A percentile compares a stretch with the other conserved stretches of the same genome.
These are phyloP conservation scores for Ceratocystis cubensis DNA, from an alignment of 2,329 filamentous ascomycete species.

Conservation along the genomic window DNA sequence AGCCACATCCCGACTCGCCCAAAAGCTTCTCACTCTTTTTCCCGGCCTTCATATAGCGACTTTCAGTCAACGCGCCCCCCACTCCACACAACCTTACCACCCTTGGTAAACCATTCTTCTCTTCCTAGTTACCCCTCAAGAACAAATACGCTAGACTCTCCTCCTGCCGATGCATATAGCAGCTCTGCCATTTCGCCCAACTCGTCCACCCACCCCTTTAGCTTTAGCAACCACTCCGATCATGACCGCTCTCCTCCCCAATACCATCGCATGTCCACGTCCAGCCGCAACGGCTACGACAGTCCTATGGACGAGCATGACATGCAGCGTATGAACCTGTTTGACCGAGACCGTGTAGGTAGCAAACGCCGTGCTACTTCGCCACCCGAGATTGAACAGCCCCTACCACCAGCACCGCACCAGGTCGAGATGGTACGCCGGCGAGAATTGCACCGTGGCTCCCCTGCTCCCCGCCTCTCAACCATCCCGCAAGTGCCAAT, in stretches of 20 bases:
- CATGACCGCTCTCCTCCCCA: slow-evolving; percentile 37
- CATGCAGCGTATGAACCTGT: slow-evolving; percentile 31
- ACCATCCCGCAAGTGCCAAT: slow-evolving; percentile 34
- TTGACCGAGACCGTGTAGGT: slow-evolving; percentile 40
- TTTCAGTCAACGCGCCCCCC: slow-evolving; percentile 31
- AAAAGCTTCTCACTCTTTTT: slow-evolving; percentile 22
- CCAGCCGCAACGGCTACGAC: slow-evolving; percentile 33
- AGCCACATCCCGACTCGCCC: slow-evolving; percentile 37
- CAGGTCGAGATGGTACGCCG: slow-evolving; percentile 37
- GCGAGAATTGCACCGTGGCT: slow-evolving; percentile 39
- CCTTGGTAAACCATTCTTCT: slow-evolving; percentile 31
- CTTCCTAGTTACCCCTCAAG: slow-evolving; percentile 33
- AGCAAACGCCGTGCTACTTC: slow-evolving; percentile 46
- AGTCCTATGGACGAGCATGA: slow-evolving; percentile 37
- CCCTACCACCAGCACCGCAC: slow-evolving; percentile 30
- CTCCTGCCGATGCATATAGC: slow-evolving; percentile 33
- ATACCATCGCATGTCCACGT: slow-evolving; percentile 31
- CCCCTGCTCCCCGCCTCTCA: slow-evolving; percentile 39
- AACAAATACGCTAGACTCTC: slow-evolving; percentile 32
- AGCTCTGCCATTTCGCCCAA: slow-evolving; percentile 39
- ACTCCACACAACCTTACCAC: slow-evolving; percentile 31
- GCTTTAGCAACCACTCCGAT: slow-evolving; percentile 31
- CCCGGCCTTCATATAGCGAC: slow-evolving; percentile 11
- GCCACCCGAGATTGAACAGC: slow-evolving; percentile 37
- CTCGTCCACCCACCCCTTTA: slow-evolving; percentile 33